phyloP scores from a whole-genome alignment of 1,284 basidiomycete genomes.

The Hemileia vastatrix region DNA sequence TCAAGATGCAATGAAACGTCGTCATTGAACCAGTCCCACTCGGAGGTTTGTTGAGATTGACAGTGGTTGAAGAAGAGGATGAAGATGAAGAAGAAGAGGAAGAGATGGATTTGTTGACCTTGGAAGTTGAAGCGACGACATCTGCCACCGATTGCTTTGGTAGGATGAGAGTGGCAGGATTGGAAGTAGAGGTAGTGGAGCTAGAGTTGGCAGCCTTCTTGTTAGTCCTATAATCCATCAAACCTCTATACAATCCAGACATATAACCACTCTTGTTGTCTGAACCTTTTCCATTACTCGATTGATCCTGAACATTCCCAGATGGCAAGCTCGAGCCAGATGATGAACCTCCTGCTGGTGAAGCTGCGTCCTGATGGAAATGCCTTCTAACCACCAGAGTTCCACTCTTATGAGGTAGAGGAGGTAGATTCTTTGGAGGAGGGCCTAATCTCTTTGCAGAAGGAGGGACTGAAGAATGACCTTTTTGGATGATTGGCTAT shows the following conservation, averaged over 20 bases:
- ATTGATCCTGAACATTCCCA: background rate
- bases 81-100: conserved; percentile 8
- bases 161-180: background rate
- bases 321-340: background rate
- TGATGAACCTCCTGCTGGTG: no score
- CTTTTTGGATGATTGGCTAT: no score
- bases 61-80: no score
- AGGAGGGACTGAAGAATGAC: no score
- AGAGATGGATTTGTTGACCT: background rate
- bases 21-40: background rate
- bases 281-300: background rate
- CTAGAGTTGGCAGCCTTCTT: background rate
- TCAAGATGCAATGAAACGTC: conserved; percentile 37
- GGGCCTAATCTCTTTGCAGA: no score
- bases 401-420: no score
- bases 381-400: no score
- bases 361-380: no score
- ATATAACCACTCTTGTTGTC: conserved; percentile 29
- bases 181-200: background rate
- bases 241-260: conserved; percentile 36
- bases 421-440: no score
- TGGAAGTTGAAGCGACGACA: conserved; percentile 4
- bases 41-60: background rate
- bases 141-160: background rate
- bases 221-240: conserved; percentile 33